phyloP scores from a whole-genome alignment of 257 asterid genomes.

The Primulina tabacum region DNA sequence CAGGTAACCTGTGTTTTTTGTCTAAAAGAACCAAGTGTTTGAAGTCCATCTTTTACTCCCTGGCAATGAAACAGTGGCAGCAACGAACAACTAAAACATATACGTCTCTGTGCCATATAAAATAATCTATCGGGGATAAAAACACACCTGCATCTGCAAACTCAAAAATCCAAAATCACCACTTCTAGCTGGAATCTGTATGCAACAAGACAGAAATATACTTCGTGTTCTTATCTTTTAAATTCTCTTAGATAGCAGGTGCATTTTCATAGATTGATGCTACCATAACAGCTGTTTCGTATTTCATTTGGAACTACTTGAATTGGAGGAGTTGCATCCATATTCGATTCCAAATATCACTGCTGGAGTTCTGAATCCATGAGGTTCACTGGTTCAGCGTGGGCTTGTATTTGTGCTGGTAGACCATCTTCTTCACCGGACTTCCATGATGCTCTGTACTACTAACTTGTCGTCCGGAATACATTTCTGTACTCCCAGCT shows the following conservation, averaged over 20 bases:
- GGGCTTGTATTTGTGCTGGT: conserved; percentile 44
- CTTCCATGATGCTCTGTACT: conserved; percentile 29
- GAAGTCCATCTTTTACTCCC: not conserved
- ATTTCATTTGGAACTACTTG: not conserved
- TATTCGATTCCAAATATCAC: conserved; percentile 13
- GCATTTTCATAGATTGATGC: not conserved
- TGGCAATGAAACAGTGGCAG: not conserved
- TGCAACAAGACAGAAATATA: not conserved
- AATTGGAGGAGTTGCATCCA: not conserved
- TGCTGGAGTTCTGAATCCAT: conserved; percentile 27
- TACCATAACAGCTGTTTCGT: not conserved
- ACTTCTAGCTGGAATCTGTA: not conserved
- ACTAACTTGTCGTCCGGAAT: conserved; percentile 34
- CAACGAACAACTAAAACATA: no score
- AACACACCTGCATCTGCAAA: not conserved
- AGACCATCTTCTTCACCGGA: conserved; percentile 59
- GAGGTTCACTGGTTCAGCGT: not conserved
- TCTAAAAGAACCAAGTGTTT: not conserved
- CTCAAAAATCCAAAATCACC: not conserved
- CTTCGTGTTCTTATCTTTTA: not conserved
- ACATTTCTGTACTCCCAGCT: conserved; percentile 26
- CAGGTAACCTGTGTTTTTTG: not conserved
- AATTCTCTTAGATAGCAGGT: not conserved
- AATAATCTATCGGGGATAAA: no score
- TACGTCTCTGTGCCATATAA: no score